Base-by-base conservation (phyloP, 495 filamentous ascomycete genomes). In the Trypethelium eluteriae region DNA sequence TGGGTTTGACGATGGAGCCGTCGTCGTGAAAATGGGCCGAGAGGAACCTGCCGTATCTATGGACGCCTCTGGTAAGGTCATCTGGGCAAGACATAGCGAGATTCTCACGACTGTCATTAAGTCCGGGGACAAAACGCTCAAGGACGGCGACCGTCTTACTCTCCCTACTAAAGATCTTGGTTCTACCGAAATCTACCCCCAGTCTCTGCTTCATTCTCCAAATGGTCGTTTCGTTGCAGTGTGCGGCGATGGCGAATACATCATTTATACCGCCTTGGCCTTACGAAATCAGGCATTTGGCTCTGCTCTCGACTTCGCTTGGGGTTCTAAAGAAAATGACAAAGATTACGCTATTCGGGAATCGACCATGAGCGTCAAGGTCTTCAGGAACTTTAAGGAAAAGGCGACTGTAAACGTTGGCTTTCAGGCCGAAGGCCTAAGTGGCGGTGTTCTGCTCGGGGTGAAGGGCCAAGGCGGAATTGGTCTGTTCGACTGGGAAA, bases 251-350 rank as follows among this genome's bases (percentile, higher is more conserved):
- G 94, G 94, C 39, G 94, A 99, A 74, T 97, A 96, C 76, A 98
- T 97, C 71, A 93, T 98, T 70, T 98, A 98, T 79, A 99, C 94
- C 14, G 92, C 94, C 67, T 84, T 98, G 59, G 94, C 94, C 9
- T 96, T 95, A 86, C 86, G 94, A 74, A 98, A 99, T 79, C 96
- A 97, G 80, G 91, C 92, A 7, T 99, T 98, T 73, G 94, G 94
- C 5, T 89, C 89, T 41, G 94, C 92, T 11, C 80, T 97, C 44
- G 94, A 99, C 76, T 99, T 99, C 74, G 92, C 90, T 14, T 99
- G 94, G 94, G 95, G 90, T 2, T 89, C 90, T 25, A 97, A 96
- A 77, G 95, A 97, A 57, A 96, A 98, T 79, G 96, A 91, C 76
- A 98, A 96, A 76, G 95, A 99, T 72, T 98, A 94, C 70, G 94